These are phyloP conservation scores for Mycena crocata DNA, from an alignment of 768 basidiomycete genomes.

Conservation along the genomic window DNA sequence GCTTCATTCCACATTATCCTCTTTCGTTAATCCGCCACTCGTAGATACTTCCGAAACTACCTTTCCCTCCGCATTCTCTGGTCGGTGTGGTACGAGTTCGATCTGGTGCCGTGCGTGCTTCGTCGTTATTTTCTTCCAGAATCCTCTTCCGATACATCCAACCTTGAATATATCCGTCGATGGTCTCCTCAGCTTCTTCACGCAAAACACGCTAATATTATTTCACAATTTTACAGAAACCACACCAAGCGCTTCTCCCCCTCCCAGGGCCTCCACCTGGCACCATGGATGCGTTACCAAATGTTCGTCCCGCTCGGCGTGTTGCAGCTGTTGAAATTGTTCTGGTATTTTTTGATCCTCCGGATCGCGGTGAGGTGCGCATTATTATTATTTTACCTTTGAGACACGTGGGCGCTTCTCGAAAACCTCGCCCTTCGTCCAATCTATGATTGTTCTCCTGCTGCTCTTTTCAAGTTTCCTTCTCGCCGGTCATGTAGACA, in stretches of 20 bases:
- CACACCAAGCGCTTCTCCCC: slow-evolving; percentile 54
- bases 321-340: slow-evolving; percentile 76
- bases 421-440: no score
- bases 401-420: no score
- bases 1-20: neutral
- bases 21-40: neutral
- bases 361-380: slow-evolving; percentile 55
- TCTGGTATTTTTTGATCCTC: slow-evolving; percentile 80
- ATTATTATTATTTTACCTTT: neutral
- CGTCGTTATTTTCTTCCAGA: neutral
- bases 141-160: no score
- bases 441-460: no score
- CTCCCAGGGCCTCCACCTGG: slow-evolving; percentile 64
- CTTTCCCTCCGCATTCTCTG: slow-evolving; percentile 15
- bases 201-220: neutral
- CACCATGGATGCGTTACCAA: slow-evolving; percentile 75
- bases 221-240: neutral
- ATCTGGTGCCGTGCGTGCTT: slow-evolving; percentile 19
- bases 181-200: no score
- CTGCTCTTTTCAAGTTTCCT: no score
- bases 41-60: slow-evolving; percentile 23
- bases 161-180: neutral
- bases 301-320: slow-evolving; percentile 69
- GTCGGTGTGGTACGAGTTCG: slow-evolving; percentile 15
- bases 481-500: neutral